These are phyloP conservation scores for Monotropa hypopitys DNA, from an alignment of 179 eudicot genomes.

Conservation along the genomic window DNA sequence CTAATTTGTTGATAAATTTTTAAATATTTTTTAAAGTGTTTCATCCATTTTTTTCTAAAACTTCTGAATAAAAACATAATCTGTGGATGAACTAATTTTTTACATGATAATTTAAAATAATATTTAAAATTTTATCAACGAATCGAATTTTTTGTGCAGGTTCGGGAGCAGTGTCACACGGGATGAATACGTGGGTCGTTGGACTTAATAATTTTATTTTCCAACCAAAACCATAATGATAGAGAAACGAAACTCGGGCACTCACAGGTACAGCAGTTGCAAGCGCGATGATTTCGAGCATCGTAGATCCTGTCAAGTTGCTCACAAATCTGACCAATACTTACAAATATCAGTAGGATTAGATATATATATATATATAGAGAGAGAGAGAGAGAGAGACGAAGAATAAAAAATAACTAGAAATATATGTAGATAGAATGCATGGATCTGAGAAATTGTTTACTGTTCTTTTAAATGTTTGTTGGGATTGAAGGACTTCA, in stretches of 20 bases:
- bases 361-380: not conserved
- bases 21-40: too few relatives aligned
- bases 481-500: slow-evolving; percentile 55
- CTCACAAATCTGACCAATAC: slow-evolving; percentile 66
- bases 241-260: slow-evolving; percentile 6
- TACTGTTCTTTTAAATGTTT: slow-evolving; percentile 86
- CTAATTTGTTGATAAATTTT: too few relatives aligned
- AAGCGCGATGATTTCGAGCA: slow-evolving; percentile 55
- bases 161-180: too few relatives aligned
- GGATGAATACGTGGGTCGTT: too few relatives aligned
- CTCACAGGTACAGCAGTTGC: slow-evolving; percentile 43
- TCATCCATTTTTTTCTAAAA: too few relatives aligned
- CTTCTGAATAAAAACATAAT: too few relatives aligned
- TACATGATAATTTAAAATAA: too few relatives aligned
- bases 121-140: too few relatives aligned
- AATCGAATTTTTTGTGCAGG: too few relatives aligned
- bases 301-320: slow-evolving; percentile 83
- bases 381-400: not conserved
- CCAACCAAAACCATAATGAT: not conserved
- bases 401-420: not conserved
- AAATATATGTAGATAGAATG: not conserved
- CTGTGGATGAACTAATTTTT: too few relatives aligned
- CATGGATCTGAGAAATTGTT: slow-evolving; percentile 11
- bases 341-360: not conserved
- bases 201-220: not conserved